These are phyloP conservation scores for Cercospora berteroae DNA, from an alignment of 2,329 filamentous ascomycete species.

Conservation along the genomic window DNA sequence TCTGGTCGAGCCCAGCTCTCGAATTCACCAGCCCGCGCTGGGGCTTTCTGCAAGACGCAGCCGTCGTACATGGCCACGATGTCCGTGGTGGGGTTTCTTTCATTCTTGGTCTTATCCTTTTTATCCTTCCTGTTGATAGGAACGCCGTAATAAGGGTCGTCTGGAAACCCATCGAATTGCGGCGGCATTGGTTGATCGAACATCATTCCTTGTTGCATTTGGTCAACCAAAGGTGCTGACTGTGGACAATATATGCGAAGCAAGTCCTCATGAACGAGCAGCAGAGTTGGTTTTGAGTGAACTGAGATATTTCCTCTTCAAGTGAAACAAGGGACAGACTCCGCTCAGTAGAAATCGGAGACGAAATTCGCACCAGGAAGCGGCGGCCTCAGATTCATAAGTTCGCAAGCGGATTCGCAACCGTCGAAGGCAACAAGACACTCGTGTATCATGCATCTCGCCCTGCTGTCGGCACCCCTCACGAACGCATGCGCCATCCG, in stretches of 20 bases:
- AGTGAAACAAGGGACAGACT: background rate
- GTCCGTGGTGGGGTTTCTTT: background rate
- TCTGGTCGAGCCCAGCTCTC: slow-evolving; percentile 9
- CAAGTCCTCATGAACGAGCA: background rate
- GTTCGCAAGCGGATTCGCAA: background rate
- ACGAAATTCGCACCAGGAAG: background rate
- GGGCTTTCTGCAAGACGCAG: slow-evolving; percentile 5
- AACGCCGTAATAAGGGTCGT: background rate
- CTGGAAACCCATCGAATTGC: background rate
- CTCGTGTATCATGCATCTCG: background rate
- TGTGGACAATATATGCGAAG: background rate
- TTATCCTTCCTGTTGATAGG: background rate
- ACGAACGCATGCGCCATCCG: background rate
- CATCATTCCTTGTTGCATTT: background rate
- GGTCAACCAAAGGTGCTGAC: background rate
- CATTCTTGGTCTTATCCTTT: slow-evolving; percentile 5
- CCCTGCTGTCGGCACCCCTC: background rate
- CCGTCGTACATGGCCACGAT: slow-evolving; percentile 5
- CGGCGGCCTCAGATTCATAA: background rate
- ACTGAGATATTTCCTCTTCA: no score
- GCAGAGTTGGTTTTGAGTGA: background rate
- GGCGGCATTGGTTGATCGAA: background rate
- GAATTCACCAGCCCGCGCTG: background rate
- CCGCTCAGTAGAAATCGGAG: background rate
- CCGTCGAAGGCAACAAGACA: background rate